These are phyloP conservation scores for Sphagnum magellanicum DNA, from an alignment of 228 moss, liverwort and hornwort species.

Conservation along the genomic window DNA sequence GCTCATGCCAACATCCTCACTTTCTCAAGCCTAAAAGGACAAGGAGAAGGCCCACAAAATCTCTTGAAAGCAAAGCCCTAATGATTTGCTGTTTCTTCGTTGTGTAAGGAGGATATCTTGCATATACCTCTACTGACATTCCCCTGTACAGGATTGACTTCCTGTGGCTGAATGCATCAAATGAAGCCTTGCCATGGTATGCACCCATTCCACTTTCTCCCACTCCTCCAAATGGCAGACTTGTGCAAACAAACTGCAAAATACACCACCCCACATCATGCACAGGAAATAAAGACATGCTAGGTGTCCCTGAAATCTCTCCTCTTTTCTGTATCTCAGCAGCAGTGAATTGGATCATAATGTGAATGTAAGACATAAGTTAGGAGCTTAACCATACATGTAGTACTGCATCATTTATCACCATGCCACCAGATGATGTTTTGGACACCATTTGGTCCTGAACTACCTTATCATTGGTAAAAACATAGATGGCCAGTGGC, in stretches of 20 bases:
- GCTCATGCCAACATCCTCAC: not conserved
- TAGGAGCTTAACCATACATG: constrained; percentile 15
- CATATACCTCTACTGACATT: not conserved
- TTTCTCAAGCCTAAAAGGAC: not conserved
- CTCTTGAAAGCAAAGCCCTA: constrained; percentile 1
- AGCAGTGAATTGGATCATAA: not conserved
- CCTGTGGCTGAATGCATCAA: constrained; percentile 6
- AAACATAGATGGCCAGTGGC: constrained; percentile 36
- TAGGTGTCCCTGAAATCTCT: not conserved
- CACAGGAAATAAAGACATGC: too few relatives aligned
- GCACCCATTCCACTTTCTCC: constrained; percentile 7
- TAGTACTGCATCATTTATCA: constrained; percentile 34
- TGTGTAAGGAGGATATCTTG: constrained; percentile 4
- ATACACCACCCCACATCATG: too few relatives aligned
- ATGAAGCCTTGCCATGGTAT: constrained; percentile 2
- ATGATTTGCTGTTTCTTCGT: not conserved
- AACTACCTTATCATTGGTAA: constrained; percentile 17
- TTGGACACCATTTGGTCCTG: constrained; percentile 24
- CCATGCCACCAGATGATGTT: constrained; percentile 41
- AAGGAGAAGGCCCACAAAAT: not conserved
- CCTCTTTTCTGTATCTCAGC: not conserved
- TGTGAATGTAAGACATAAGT: too few relatives aligned
- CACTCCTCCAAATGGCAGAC: constrained; percentile 7
- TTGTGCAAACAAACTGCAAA: constrained; percentile 2
- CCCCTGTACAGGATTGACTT: not conserved